Conservation (phyloP, 768 basidiomycete species). For the Naganishia vishniacii region DNA sequence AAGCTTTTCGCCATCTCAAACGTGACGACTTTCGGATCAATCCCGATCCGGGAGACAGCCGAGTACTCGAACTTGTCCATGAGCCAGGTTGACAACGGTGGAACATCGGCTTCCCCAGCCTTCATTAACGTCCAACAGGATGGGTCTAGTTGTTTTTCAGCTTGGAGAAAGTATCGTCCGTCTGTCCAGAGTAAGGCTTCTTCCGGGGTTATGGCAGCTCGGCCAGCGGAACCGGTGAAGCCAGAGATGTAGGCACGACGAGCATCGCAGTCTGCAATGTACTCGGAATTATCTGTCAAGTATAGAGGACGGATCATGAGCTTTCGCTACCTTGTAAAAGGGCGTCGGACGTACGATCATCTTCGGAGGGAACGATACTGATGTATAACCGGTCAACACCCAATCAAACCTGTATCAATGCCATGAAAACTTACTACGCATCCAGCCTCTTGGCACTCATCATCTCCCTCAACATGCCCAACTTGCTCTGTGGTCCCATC, state of each 20-base stretch:
- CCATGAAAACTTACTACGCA: constrained; percentile 53
- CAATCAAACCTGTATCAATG: too few species aligned
- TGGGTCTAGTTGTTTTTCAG: constrained; percentile 66
- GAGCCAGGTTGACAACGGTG: constrained; percentile 17
- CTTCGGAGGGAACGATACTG: constrained; percentile 80
- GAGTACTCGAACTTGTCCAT: constrained; percentile 45
- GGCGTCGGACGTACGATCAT: constrained; percentile 65
- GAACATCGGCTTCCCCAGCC: constrained; percentile 70
- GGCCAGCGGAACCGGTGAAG: constrained; percentile 92
- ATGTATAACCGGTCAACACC: not conserved
- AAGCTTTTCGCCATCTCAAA: constrained; percentile 37
- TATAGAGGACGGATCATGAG: not conserved
- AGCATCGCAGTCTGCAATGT: constrained; percentile 74
- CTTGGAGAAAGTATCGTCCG: constrained; percentile 91
- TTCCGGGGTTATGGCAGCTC: constrained; percentile 66
- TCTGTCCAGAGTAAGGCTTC: constrained; percentile 86
- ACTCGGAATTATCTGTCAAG: constrained; percentile 67
- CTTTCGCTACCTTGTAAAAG: too few species aligned
- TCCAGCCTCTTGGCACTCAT: constrained; percentile 63
- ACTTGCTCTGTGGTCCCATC: constrained; percentile 30
- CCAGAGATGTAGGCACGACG: constrained; percentile 83
- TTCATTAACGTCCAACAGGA: constrained; percentile 79
- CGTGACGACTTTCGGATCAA: constrained; percentile 58
- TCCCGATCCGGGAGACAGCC: constrained; percentile 59
- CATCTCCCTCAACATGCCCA: constrained; percentile 62